phyloP scores from a whole-genome alignment of 108 stramenopile species.

The Nitzschia sp. region DNA sequence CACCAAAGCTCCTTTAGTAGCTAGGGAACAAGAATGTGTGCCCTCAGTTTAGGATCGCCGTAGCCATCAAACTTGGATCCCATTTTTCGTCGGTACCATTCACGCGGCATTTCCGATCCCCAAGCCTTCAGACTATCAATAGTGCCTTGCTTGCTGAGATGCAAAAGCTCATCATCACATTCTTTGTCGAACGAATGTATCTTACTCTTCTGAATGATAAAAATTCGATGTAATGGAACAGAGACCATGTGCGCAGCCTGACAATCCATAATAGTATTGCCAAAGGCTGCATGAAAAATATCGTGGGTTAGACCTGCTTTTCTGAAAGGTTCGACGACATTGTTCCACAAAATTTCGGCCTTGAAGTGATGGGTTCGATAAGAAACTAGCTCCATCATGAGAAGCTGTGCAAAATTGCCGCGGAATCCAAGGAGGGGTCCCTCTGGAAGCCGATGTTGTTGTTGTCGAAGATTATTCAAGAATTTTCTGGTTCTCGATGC shows the following conservation, averaged over 20 bases:
- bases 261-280: slow-evolving; percentile 75
- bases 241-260: slow-evolving; percentile 77
- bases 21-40: not conserved
- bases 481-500: slow-evolving; percentile 69
- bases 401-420: slow-evolving; percentile 58
- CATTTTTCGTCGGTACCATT: slow-evolving; percentile 28
- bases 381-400: slow-evolving; percentile 70
- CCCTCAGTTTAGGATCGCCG: slow-evolving; percentile 17
- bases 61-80: slow-evolving; percentile 21
- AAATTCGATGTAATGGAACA: slow-evolving; percentile 67
- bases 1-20: too few species aligned
- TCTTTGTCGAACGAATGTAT: slow-evolving; percentile 53
- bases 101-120: slow-evolving; percentile 1
- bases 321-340: slow-evolving; percentile 71
- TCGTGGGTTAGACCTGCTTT: slow-evolving; percentile 23
- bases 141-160: slow-evolving; percentile 2
- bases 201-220: slow-evolving; percentile 60
- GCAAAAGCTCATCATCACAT: not conserved
- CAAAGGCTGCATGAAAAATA: slow-evolving; percentile 78
- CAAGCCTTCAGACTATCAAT: slow-evolving; percentile 3
- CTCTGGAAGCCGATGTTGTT: slow-evolving; percentile 46
- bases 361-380: slow-evolving; percentile 73
- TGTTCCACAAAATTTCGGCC: slow-evolving; percentile 58
- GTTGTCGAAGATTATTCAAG: slow-evolving; percentile 37
- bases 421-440: slow-evolving; percentile 77